Percentiles rank a stretch among this genome's conserved stretches.
phyloP scores from a whole-genome alignment of 331 rosid species.

The Quercus phellos region DNA sequence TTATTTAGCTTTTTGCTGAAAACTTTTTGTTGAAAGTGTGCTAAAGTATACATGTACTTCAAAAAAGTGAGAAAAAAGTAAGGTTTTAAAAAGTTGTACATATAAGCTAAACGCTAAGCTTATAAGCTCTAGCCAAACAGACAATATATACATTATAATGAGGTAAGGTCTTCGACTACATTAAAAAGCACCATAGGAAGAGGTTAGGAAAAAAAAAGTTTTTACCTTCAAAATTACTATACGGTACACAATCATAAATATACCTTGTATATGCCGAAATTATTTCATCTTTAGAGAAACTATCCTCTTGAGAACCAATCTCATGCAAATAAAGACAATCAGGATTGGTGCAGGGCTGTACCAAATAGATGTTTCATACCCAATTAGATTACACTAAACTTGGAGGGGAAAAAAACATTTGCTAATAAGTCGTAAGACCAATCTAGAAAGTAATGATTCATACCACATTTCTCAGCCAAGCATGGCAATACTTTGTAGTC shows the following conservation, averaged over 20 bases:
- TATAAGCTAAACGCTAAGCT: too few relatives aligned
- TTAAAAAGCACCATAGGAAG: neutral
- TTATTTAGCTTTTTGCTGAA: too few relatives aligned
- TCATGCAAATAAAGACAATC: constrained; percentile 95
- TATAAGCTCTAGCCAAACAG: too few relatives aligned
- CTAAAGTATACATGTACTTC: too few relatives aligned
- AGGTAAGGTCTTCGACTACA: neutral
- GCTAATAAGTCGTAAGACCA: constrained; percentile 1
- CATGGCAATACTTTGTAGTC: constrained; percentile 98
- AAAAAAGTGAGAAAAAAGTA: too few relatives aligned
- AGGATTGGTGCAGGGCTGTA: constrained; percentile 96
- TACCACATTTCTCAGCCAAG: constrained; percentile 97
- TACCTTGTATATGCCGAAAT: constrained; percentile 88
- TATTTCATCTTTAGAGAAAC: constrained; percentile 93
- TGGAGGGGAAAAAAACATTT: neutral
- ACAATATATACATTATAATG: neutral
- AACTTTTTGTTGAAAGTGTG: too few relatives aligned
- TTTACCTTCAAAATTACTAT: neutral
- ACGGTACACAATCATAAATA: constrained; percentile 4
- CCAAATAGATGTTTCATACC: constrained; percentile 11
- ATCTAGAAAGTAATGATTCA: constrained; percentile 18
- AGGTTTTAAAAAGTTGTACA: too few relatives aligned
- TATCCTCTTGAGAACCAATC: constrained; percentile 84
- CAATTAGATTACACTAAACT: neutral
- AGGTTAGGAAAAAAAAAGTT: too few relatives aligned